These are phyloP conservation scores for Teunomyces stri DNA, from an alignment of 805 yeast species.

Conservation along the genomic window DNA sequence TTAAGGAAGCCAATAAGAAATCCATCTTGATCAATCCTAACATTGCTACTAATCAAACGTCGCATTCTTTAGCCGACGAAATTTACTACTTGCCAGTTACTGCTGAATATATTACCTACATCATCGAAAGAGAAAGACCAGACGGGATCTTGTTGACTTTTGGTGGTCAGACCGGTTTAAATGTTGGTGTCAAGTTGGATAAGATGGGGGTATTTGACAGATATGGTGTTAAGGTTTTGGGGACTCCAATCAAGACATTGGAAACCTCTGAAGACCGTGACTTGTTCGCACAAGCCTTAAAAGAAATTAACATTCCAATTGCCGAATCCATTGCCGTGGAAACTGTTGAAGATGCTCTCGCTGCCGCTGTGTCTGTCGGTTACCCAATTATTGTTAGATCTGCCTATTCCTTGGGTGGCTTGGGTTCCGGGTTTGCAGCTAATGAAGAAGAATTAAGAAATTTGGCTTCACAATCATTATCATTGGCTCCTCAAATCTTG, in stretches of 20 bases:
- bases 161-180: constrained; percentile 98
- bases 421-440: constrained; percentile 95
- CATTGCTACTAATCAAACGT: constrained; percentile 95
- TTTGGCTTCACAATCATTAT: constrained; percentile 83
- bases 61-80: constrained; percentile 93
- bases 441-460: constrained; percentile 79
- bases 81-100: constrained; percentile 95
- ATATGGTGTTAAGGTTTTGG: constrained; percentile 89
- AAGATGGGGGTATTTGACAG: constrained; percentile 92
- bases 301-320: constrained; percentile 92
- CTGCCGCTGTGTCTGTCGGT: constrained; percentile 85
- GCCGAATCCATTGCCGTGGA: constrained; percentile 97
- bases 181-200: constrained; percentile 92
- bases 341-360: constrained; percentile 85
- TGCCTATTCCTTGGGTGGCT: constrained; percentile 95
- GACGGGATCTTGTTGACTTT: constrained; percentile 94
- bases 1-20: constrained; percentile 82
- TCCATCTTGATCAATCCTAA: constrained; percentile 91
- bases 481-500: constrained; percentile 89
- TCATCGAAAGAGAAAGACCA: constrained; percentile 93
- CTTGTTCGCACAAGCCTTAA: constrained; percentile 88
- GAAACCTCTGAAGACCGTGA: constrained; percentile 98
- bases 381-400: constrained; percentile 97
- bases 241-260: constrained; percentile 94
- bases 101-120: constrained; percentile 91